A percentile compares a stretch with the other conserved stretches of the same genome.
phyloP scores from a whole-genome alignment of 306 rosid species.

The Benincasa hispida region DNA sequence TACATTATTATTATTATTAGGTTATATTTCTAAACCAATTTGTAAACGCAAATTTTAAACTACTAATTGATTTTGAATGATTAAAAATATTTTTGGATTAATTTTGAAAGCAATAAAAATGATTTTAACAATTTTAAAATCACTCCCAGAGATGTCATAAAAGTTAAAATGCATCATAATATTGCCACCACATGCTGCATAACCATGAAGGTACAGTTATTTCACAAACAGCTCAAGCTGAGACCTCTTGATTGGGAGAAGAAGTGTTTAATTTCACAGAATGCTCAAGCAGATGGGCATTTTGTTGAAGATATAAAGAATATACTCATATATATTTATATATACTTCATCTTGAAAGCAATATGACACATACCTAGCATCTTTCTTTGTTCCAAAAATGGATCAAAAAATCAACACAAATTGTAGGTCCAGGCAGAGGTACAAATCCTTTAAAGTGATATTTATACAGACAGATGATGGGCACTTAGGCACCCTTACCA shows the following conservation, averaged over 20 bases:
- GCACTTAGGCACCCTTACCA: constrained; percentile 35
- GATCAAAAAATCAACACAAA: not conserved
- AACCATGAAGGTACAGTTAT: not conserved
- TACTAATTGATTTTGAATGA: no score
- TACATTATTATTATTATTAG: no score
- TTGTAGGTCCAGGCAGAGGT: not conserved
- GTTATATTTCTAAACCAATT: no score
- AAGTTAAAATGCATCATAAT: not conserved
- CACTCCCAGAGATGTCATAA: not conserved
- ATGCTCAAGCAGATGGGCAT: not conserved
- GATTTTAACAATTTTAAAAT: no score
- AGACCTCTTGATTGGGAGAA: not conserved
- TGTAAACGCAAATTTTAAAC: no score
- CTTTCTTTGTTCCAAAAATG: not conserved
- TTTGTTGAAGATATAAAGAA: not conserved
- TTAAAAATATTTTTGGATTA: no score
- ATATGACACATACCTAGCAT: not conserved
- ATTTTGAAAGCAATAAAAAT: no score
- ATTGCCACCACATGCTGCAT: not conserved
- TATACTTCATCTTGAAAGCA: not conserved
- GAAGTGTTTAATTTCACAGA: not conserved
- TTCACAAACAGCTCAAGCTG: not conserved
- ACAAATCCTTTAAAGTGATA: not conserved
- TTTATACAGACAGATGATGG: not conserved
- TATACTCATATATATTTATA: constrained; percentile 1